A percentile compares a stretch with the other conserved stretches of the same genome.
Evolutionary conservation across 352 stramenopile species (phyloP).

Genomic region (Globisporangium perplexum): DNA sequence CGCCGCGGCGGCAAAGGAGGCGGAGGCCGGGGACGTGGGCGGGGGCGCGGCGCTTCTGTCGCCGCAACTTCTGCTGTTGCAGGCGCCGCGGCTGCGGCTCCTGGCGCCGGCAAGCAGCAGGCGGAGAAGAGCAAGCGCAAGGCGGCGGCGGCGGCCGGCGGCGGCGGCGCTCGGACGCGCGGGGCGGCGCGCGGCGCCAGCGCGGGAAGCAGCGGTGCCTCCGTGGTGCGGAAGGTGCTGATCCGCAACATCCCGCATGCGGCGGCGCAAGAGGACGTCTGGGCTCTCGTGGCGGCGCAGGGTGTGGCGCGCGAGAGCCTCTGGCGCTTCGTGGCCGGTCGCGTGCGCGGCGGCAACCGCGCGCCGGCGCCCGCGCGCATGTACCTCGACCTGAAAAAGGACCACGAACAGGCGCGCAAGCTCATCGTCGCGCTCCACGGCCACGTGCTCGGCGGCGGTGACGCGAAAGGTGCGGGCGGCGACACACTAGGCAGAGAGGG

Average conservation of each 20-base stretch:
- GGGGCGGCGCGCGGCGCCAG: conserved; percentile 8
- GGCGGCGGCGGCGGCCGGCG: no score
- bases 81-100: no score
- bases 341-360: conserved; percentile 50
- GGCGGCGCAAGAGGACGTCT: conserved; percentile 30
- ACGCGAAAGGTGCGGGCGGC: conserved; percentile 23
- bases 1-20: not conserved
- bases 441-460: conserved; percentile 19
- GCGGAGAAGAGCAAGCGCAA: not conserved
- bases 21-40: conserved; percentile 2
- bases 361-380: conserved; percentile 35
- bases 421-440: conserved; percentile 54
- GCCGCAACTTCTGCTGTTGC: not conserved
- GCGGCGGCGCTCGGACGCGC: conserved; percentile 10
- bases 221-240: conserved; percentile 60
- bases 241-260: conserved; percentile 60
- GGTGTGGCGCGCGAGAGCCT: conserved; percentile 31
- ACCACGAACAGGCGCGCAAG: conserved; percentile 35
- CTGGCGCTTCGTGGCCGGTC: conserved; percentile 64
- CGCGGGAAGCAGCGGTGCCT: conserved; percentile 6
- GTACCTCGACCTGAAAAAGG: conserved; percentile 75
- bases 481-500: not conserved
- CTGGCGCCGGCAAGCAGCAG: not conserved
- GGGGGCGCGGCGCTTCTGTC: conserved; percentile 2
- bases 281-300: conserved; percentile 27